Evolutionary conservation across 2,329 filamentous ascomycete genomes (phyloP), one percentile per base, ranked within the genome.

Genomic region (Magnaporthiopsis rhizophila): DNA sequence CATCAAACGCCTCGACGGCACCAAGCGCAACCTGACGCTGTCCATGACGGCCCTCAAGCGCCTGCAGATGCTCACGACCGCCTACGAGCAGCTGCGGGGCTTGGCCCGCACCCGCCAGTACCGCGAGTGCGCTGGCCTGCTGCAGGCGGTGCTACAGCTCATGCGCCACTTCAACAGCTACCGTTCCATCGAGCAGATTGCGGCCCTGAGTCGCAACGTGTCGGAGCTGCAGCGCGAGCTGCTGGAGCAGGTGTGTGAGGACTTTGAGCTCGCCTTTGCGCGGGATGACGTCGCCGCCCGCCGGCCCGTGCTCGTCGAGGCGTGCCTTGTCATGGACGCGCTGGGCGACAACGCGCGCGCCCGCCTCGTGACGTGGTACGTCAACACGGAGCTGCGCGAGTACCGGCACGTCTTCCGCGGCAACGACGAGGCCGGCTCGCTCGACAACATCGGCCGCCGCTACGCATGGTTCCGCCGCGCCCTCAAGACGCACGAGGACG

Each of bases 121-220:
- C 75, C 84, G 91, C 68, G 95, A 99, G 75, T 98, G 95, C 73
- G 93, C 94, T 21, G 92, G 96, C 71, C 82, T 99, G 66, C 81
- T 99, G 65, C 92, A 97, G 78, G 95, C 95, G 12, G 95, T 99
- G 38, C 85, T 99, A 65, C 95, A 99, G 83, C 87, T 99, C 59
- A 97, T 98, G 90, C 91, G 91, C 69, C 93, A 99, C 78, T 99
- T 99, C 83, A 96, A 97, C 79, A 96, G 91, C 76, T 99, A 98
- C 75, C 84, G 95, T 65, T 97, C 92, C 70, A 98, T 99, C 70
- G 94, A 98, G 74, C 95, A 99, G 81, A 98, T 99, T 73, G 95
- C 95, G 34, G 90, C 90, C 0, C 81, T 99, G 67, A 96, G 92
- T 73, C 87, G 92, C 62, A 96, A 96, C 71, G 95, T 99, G 50